A percentile compares a stretch with the other conserved stretches of the same genome.
Evolutionary conservation across 805 yeast species (phyloP).

Genomic region (Cephaloascus fragrans): DNA sequence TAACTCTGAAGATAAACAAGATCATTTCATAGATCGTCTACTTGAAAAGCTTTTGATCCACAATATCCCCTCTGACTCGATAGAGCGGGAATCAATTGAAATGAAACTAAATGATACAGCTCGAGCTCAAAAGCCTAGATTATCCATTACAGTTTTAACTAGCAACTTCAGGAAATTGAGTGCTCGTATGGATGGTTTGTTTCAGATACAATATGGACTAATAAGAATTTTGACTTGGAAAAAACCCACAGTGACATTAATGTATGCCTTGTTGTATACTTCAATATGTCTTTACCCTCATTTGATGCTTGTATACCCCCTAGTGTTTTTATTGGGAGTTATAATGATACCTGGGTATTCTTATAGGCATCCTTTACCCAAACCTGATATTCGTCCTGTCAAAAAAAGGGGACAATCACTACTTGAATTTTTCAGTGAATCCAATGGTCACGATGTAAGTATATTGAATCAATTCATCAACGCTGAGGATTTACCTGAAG

Average conservation of each 20-base stretch:
- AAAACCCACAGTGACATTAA: constrained; percentile 58
- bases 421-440: constrained; percentile 24
- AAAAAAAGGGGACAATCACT: constrained; percentile 46
- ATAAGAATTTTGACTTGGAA: constrained; percentile 66
- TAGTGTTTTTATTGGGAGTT: constrained; percentile 42
- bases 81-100: constrained; percentile 35
- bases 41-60: constrained; percentile 43
- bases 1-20: constrained; percentile 7
- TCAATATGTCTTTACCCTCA: constrained; percentile 65
- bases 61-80: constrained; percentile 36
- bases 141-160: constrained; percentile 48
- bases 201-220: constrained; percentile 51
- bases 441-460: neutral
- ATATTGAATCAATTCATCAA: too few species aligned
- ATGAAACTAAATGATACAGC: constrained; percentile 33
- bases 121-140: constrained; percentile 32
- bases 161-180: constrained; percentile 51
- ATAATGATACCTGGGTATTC: constrained; percentile 64
- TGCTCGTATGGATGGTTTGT: constrained; percentile 43
- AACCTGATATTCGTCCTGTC: constrained; percentile 31
- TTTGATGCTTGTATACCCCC: constrained; percentile 53
- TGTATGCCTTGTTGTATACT: constrained; percentile 50
- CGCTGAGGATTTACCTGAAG: neutral
- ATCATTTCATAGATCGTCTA: constrained; percentile 50
- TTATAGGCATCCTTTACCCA: constrained; percentile 53